These are phyloP conservation scores for Pascua sp. DNA, from an alignment of 1,284 basidiomycete genomes.

Conservation along the genomic window DNA sequence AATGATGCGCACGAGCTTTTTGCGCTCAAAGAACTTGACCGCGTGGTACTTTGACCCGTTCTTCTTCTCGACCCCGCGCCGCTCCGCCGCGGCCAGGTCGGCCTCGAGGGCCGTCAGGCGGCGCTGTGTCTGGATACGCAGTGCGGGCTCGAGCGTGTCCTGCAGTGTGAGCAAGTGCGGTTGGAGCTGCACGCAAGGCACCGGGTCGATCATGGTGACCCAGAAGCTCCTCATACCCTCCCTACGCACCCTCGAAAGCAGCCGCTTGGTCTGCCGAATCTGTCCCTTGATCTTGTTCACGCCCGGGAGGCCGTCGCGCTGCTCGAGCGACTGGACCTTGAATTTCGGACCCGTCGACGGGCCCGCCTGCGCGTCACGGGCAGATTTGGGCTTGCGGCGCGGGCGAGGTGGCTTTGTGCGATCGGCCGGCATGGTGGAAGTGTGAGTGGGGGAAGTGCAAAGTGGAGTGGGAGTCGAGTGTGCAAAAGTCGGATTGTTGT, in stretches of 20 bases:
- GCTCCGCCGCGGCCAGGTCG: constrained; percentile 65
- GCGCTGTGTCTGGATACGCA: constrained; percentile 71
- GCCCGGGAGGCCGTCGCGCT: constrained; percentile 39
- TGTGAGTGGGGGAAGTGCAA: no score
- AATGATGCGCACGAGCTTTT: constrained; percentile 72
- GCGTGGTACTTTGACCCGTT: constrained; percentile 74
- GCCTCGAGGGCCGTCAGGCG: constrained; percentile 67
- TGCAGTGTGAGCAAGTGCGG: constrained; percentile 30
- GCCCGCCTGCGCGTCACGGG: not conserved
- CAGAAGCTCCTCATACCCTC: not conserved
- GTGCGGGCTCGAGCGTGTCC: constrained; percentile 73
- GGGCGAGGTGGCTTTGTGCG: no score
- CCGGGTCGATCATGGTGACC: not conserved
- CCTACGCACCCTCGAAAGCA: constrained; percentile 66
- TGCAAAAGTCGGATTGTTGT: no score
- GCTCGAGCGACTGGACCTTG: constrained; percentile 27
- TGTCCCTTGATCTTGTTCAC: constrained; percentile 67
- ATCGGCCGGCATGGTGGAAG: no score
- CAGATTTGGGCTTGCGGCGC: no score
- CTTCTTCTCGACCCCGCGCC: constrained; percentile 62
- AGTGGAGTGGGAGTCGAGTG: no score
- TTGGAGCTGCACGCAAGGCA: no score
- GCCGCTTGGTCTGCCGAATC: constrained; percentile 69
- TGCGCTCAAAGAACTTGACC: constrained; percentile 83
- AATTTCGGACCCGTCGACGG: not conserved